Percentiles rank a stretch among this genome's conserved stretches.
These are phyloP conservation scores for Triticum aestivum DNA, from an alignment of 176 grass and related monocot genomes.

Conservation along the genomic window DNA sequence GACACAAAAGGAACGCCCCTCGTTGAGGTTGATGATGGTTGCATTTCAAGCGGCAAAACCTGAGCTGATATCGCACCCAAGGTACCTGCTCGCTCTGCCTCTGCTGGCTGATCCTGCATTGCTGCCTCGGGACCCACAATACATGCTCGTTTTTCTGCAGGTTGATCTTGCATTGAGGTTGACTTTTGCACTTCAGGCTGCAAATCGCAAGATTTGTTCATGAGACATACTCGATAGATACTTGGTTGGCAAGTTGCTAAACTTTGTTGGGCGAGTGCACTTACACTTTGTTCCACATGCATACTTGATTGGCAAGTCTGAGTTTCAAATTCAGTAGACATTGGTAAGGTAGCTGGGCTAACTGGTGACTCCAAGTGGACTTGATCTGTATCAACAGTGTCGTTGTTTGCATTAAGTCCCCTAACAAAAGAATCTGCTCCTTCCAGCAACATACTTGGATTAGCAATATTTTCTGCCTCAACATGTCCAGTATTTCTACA, in stretches of 20 bases:
- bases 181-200: conserved; percentile 23
- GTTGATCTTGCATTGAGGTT: conserved; percentile 28
- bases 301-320: conserved; percentile 16
- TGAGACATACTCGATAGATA: too few relatives aligned
- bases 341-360: background rate
- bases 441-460: conserved; percentile 12
- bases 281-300: conserved; percentile 7
- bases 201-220: background rate
- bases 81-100: conserved; percentile 25
- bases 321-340: conserved; percentile 16
- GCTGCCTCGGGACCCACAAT: background rate
- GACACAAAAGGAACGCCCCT: background rate
- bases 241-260: background rate
- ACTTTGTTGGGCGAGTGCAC: conserved; percentile 12
- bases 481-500: conserved; percentile 9
- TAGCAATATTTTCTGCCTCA: conserved; percentile 8
- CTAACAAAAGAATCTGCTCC: conserved; percentile 9
- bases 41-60: conserved; percentile 18
- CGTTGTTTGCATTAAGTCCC: conserved; percentile 7
- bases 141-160: conserved; percentile 20
- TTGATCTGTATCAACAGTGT: background rate
- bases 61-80: background rate
- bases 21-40: conserved; percentile 4
- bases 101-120: conserved; percentile 5
- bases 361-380: too few relatives aligned